Conservation (phyloP, 805 yeast species). For the Yarrowia sp. region DNA sequence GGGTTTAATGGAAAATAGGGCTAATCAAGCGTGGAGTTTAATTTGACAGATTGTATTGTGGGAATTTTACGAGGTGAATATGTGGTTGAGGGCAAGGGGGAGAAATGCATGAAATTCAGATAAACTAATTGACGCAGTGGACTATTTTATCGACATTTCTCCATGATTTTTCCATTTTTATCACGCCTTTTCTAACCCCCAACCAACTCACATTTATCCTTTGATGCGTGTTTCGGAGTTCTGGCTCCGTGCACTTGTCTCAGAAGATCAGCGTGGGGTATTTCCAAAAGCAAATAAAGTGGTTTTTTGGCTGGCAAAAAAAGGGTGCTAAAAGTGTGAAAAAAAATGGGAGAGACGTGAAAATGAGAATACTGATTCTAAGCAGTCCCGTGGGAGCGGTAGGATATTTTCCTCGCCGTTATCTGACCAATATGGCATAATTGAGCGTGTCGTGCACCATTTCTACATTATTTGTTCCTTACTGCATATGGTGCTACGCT, state of each 20-base stretch:
- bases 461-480: not conserved
- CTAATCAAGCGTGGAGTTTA: not conserved
- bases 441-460: not conserved
- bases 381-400: no score
- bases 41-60: not conserved
- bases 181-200: not conserved
- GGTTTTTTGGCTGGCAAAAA: not conserved
- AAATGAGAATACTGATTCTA: no score
- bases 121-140: no score
- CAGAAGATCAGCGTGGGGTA: not conserved
- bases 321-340: not conserved
- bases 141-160: no score
- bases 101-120: no score
- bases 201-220: not conserved
- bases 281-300: not conserved
- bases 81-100: not conserved
- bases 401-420: no score
- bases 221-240: not conserved
- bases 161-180: not conserved
- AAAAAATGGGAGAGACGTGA: no score
- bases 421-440: not conserved
- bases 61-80: not conserved
- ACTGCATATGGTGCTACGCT: conserved; percentile 1
- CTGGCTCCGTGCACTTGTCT: not conserved
- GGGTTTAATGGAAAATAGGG: not conserved